Evolutionary conservation across 202 grass and related monocot genomes (phyloP), one percentile per base, ranked within the genome.

Genomic region (Schoenoplectus tabernaemontani): DNA sequence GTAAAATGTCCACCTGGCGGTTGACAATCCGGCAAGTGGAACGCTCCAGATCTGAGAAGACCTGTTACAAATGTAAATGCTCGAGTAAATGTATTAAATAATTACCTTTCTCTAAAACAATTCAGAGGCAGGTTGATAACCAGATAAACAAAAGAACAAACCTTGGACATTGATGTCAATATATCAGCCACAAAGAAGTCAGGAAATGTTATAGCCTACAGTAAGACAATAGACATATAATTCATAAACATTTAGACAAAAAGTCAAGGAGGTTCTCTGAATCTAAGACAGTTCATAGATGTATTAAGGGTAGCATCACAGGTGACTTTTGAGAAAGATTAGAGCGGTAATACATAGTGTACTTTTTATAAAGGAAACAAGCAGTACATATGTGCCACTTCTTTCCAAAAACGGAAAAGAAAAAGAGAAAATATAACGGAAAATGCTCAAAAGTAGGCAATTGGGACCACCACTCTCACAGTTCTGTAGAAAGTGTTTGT

Each of bases 131-230:
- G 73, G 17, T 51, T 67, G 28, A 71, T 28, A 32, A 43, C 20
- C 13, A 58, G 28, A 42, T 82, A 82, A 37, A 82, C 41, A 12
- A 24, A 82, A 59, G 75, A 85, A 89, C 34, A 64, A 83, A 99
- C 96, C 96, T 99, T 99, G 82, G 92, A 95, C 92, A 95, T 99
- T 81, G 96, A 99, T 85, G 96, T 99, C 86, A 99, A 88, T 82
- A 99, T 91, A 99, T 99, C 96, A 72, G 96, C 96, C 88, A 99
- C 76, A 78, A 99, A 99, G 76, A 99, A 99, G 85, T 99, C 96
- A 47, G 96, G 83, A 82, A 99, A 99, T 76, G 96, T 93, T 80
- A 99, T 96, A 59, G 90, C 90, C 96, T 99, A 79, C 44, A 93
- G 42, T 53, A 54, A 83, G 26, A 42, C 62, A 41, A 56, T 9